Evolutionary conservation across 495 filamentous ascomycete genomes (phyloP), one percentile per base, ranked within the genome.

Genomic region (Trichocladium uniseriatum): DNA sequence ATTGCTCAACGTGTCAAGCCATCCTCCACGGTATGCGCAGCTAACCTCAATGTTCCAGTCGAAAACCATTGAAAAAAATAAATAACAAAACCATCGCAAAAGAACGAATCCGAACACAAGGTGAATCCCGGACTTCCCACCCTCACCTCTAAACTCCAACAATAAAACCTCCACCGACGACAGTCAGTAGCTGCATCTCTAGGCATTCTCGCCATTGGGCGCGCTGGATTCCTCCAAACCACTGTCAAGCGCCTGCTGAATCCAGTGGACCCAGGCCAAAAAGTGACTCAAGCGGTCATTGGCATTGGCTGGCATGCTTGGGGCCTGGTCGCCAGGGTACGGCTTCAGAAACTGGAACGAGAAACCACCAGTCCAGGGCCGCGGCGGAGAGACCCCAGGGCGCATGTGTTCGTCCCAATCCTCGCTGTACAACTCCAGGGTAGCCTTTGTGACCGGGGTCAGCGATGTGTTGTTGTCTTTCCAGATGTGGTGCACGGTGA

Each of bases 331-430:
- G 2, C n/a, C 9, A 3, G 10, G 13, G 6, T 21, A 38, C 2
- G 34, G 39, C 22, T 24, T 20, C 5, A 53, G 18, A 16, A 63
- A 57, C 21, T 56, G 45, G 14, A 39, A 5, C 0, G 45, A 22
- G 28, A 63, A 63, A 20, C 29, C 36, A 11, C 24, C 7, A 1
- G 48, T 27, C 57, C 60, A 63, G 0, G 20, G 0, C 8, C 60
- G 54, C 6, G 57, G 54, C 3, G 32, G 5, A 0, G 29, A 28
- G 2, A 47, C 27, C 14, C 41, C 45, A 6, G 31, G 15, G 0
- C 14, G 49, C 54, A 60, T 48, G 4, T 44, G 29, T 14, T 58
- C 9, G 19, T 58, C 49, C 60, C 60, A 63, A 5, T 56, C 52
- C 8, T 9, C 11, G 21, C 41, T 36, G 15, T 47, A 56, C 19